Percentiles rank a stretch among this genome's conserved stretches.
These are phyloP conservation scores for Leccinum pellstonianum DNA, from an alignment of 768 basidiomycete species.

Conservation along the genomic window DNA sequence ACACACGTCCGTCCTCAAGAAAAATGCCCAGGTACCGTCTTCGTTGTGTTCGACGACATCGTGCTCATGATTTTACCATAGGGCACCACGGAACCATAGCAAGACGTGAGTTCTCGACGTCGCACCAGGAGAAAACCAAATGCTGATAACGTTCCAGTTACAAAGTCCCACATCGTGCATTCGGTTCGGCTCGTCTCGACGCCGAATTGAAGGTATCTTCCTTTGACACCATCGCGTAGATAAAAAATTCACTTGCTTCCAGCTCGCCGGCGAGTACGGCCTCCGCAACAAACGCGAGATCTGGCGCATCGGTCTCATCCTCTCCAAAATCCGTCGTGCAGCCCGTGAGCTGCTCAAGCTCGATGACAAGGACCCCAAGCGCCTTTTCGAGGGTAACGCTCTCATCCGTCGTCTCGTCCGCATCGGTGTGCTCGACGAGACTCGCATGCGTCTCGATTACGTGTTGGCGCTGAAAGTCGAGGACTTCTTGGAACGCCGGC, in stretches of 20 bases:
- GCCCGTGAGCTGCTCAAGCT: slow-evolving; percentile 99
- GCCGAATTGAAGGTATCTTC: slow-evolving; percentile 90
- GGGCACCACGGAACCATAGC: slow-evolving; percentile 89
- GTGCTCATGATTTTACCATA: slow-evolving; percentile 37
- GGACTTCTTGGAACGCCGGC: slow-evolving; percentile 98
- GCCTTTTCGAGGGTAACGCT: slow-evolving; percentile 99
- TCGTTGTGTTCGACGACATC: slow-evolving; percentile 10
- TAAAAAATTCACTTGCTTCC: slow-evolving; percentile 5
- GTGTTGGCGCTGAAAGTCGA: slow-evolving; percentile 98
- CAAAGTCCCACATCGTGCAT: slow-evolving; percentile 98
- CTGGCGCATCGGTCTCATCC: slow-evolving; percentile 97
- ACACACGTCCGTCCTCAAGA: slow-evolving; percentile 50
- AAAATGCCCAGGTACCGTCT: slow-evolving; percentile 80
- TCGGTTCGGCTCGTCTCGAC: slow-evolving; percentile 97
- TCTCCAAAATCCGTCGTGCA: slow-evolving; percentile 99
- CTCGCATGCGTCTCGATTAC: slow-evolving; percentile 99
- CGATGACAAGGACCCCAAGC: slow-evolving; percentile 99
- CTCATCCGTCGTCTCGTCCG: slow-evolving; percentile 95
- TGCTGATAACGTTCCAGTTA: slow-evolving; percentile 69
- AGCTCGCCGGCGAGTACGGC: slow-evolving; percentile 99
- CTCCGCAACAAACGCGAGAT: slow-evolving; percentile 99
- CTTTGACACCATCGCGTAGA: not conserved
- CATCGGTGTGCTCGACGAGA: slow-evolving; percentile 99
- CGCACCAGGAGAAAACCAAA: slow-evolving; percentile 60
- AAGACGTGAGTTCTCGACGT: slow-evolving; percentile 91